Evolutionary conservation across 306 rosid species (phyloP).

Genomic region (Trifolium repens): DNA sequence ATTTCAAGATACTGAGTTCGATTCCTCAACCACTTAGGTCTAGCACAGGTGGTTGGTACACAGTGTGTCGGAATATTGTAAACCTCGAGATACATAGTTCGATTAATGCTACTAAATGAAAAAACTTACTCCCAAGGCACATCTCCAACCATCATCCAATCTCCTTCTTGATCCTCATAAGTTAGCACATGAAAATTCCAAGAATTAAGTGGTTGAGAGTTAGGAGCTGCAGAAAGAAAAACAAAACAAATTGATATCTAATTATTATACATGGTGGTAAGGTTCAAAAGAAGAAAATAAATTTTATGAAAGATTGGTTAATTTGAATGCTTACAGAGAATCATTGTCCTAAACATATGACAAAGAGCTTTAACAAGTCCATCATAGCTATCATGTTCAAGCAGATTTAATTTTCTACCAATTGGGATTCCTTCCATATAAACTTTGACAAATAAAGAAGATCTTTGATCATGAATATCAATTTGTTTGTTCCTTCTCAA

Average conservation of each 20-base stretch:
- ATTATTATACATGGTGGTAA: background rate
- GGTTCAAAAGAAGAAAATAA: constrained; percentile 9
- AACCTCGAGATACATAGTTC: background rate
- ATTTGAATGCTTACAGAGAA: constrained; percentile 52
- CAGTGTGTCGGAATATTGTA: background rate
- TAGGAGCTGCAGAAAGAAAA: constrained; percentile 44
- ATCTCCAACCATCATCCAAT: constrained; percentile 72
- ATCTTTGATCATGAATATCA: constrained; percentile 27
- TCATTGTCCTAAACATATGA: constrained; percentile 55
- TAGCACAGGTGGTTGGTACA: background rate
- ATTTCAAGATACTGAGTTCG: background rate
- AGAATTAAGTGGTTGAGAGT: constrained; percentile 43
- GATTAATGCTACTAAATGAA: background rate
- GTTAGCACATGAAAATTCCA: constrained; percentile 52
- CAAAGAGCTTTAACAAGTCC: constrained; percentile 52
- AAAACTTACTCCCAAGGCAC: constrained; percentile 65
- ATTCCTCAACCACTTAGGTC: background rate
- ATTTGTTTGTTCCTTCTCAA: constrained; percentile 48
- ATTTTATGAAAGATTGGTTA: background rate
- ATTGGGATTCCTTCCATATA: constrained; percentile 65
- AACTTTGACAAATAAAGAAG: constrained; percentile 56
- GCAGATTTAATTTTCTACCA: constrained; percentile 57
- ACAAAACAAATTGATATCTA: background rate
- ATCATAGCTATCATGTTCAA: constrained; percentile 53
- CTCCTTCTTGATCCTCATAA: constrained; percentile 63